Evolutionary conservation across 2,329 filamentous ascomycete species (phyloP).

Genomic region (Hypoxylon sp.): DNA sequence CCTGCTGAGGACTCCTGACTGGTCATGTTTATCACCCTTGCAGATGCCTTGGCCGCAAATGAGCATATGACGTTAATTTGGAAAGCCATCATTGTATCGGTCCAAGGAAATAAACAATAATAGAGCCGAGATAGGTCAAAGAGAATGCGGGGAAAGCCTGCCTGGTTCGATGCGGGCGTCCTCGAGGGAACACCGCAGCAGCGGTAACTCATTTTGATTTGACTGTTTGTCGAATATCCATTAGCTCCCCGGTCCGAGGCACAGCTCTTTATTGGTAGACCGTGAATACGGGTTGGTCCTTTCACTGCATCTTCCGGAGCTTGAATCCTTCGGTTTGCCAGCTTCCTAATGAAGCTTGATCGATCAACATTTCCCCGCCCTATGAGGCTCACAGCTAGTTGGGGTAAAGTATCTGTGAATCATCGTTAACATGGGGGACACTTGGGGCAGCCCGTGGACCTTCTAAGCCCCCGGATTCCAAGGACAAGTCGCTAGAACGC

Average conservation of each 20-base stretch:
- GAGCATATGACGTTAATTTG: slow-evolving; percentile 44
- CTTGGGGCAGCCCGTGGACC: slow-evolving; percentile 9
- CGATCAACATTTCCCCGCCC: slow-evolving; percentile 39
- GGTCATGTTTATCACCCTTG: slow-evolving; percentile 41
- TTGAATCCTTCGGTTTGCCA: slow-evolving; percentile 30
- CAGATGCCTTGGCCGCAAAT: slow-evolving; percentile 30
- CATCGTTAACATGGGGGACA: slow-evolving; percentile 20
- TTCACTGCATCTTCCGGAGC: slow-evolving; percentile 13
- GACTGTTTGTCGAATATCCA: slow-evolving; percentile 21
- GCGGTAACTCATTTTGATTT: slow-evolving; percentile 30
- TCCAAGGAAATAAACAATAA: slow-evolving; percentile 32
- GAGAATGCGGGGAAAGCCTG: slow-evolving; percentile 44
- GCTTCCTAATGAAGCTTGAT: slow-evolving; percentile 42
- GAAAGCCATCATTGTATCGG: slow-evolving; percentile 27
- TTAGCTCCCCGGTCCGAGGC: slow-evolving; percentile 10
- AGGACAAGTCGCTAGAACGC: not conserved
- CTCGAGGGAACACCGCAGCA: slow-evolving; percentile 31
- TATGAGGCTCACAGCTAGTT: slow-evolving; percentile 39
- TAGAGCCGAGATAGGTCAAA: slow-evolving; percentile 40
- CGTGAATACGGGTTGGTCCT: slow-evolving; percentile 6
- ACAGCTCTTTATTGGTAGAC: slow-evolving; percentile 28
- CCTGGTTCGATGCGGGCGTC: slow-evolving; percentile 28
- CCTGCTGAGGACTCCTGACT: slow-evolving; percentile 29
- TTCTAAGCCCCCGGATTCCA: slow-evolving; percentile 5
- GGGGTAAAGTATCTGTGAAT: slow-evolving; percentile 30